Evolutionary conservation across 345 rosid species (phyloP).

Genomic region (Rhodomyrtus tomentosa): DNA sequence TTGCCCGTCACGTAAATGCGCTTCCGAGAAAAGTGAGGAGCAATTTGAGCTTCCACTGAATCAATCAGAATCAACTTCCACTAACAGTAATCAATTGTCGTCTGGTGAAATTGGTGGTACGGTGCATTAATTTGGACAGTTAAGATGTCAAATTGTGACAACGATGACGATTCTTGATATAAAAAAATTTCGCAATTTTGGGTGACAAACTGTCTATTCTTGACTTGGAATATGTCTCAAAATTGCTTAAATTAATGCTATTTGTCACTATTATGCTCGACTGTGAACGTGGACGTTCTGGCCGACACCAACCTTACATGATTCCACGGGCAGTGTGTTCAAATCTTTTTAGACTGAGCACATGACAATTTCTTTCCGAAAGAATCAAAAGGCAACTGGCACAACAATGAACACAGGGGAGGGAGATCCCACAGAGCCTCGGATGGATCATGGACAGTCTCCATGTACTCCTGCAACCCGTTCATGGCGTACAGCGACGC

Average conservation of each 20-base stretch:
- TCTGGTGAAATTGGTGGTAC: neutral
- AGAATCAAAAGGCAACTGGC: neutral
- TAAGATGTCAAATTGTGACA: neutral
- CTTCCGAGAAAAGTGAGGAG: neutral
- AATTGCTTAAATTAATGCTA: neutral
- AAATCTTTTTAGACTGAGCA: neutral
- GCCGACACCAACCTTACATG: neutral
- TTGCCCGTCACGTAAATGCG: neutral
- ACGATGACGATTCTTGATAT: neutral
- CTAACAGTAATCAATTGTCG: neutral
- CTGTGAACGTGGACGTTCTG: neutral
- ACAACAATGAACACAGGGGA: conserved; percentile 29
- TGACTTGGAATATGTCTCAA: neutral
- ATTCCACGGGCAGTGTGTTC: neutral
- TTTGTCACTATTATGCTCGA: neutral
- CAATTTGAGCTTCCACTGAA: neutral
- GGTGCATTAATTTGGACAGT: neutral
- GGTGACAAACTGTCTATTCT: neutral
- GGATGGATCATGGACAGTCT: conserved; percentile 29
- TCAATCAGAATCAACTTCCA: neutral
- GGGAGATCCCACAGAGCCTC: conserved; percentile 74
- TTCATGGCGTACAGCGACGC: conserved; percentile 61
- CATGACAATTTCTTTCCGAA: neutral
- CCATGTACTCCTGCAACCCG: conserved; percentile 59
- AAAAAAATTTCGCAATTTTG: neutral